Evolutionary conservation across 2,329 filamentous ascomycete genomes (phyloP).

Genomic region (Elsinoe fawcettii): DNA sequence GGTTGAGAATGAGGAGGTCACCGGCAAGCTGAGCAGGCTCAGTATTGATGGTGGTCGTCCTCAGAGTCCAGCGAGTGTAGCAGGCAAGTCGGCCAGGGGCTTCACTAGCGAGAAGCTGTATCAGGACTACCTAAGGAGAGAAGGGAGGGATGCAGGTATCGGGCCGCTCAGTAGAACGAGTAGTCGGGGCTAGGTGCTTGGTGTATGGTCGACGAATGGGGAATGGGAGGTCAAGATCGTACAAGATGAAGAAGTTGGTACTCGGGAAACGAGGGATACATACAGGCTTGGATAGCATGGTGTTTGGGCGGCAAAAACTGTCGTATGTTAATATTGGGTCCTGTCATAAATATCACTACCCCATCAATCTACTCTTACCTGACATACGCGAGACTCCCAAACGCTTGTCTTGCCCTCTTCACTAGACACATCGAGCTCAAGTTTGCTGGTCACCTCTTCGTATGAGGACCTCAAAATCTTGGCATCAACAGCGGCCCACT

Average conservation of each 20-base stretch:
- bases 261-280: slow-evolving; percentile 2
- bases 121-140: slow-evolving; percentile 30
- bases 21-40: slow-evolving; percentile 22
- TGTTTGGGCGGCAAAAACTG: neutral
- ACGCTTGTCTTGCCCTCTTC: too few relatives aligned
- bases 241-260: neutral
- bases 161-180: neutral
- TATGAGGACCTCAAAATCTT: slow-evolving; percentile 7
- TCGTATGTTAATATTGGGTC: neutral
- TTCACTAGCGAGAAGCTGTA: slow-evolving; percentile 29
- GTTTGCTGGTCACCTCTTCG: neutral
- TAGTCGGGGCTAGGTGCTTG: neutral
- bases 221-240: neutral
- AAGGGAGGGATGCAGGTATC: slow-evolving; percentile 19
- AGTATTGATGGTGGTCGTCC: slow-evolving; percentile 8
- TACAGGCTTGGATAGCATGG: slow-evolving; percentile 6
- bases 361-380: neutral
- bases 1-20: slow-evolving; percentile 34
- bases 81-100: neutral
- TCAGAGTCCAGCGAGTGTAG: slow-evolving; percentile 15
- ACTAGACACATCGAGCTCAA: too few relatives aligned
- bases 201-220: neutral
- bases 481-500: slow-evolving; percentile 12
- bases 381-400: too few relatives aligned
- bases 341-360: neutral